Conservation (phyloP, 768 basidiomycete genomes). For the Kwoniella dejecticola region DNA sequence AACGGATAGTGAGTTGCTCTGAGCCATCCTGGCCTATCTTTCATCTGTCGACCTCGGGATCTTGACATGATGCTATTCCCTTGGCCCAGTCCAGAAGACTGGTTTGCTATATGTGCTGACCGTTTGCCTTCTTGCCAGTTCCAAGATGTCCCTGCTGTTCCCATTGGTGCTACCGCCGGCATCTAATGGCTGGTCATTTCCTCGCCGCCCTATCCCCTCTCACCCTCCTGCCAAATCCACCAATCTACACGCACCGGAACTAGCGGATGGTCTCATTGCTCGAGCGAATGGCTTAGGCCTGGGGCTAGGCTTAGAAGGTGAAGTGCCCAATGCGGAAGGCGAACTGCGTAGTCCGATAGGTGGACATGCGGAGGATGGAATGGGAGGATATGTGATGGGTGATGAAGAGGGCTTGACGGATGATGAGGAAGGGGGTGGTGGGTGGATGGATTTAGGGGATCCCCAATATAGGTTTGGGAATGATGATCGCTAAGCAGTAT, state of each 20-base stretch:
- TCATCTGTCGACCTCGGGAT: no score
- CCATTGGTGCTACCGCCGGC: constrained; percentile 78
- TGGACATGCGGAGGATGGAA: constrained; percentile 27
- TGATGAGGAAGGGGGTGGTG: constrained; percentile 61
- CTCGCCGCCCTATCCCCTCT: constrained; percentile 34
- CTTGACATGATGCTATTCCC: no score
- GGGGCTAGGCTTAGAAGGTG: constrained; percentile 58
- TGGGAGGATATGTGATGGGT: constrained; percentile 40
- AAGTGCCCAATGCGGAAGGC: not conserved
- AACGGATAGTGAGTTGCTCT: constrained; percentile 71
- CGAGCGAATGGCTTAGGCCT: constrained; percentile 62
- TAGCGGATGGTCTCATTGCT: constrained; percentile 33
- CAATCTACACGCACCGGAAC: constrained; percentile 39
- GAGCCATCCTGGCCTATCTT: no score
- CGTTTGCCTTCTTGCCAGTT: constrained; percentile 58
- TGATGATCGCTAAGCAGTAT: not conserved
- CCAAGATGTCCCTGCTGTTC: constrained; percentile 74
- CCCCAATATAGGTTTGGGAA: constrained; percentile 6
- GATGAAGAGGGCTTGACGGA: constrained; percentile 77
- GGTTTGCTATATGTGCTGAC: not conserved
- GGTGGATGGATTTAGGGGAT: constrained; percentile 39
- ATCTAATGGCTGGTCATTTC: constrained; percentile 68
- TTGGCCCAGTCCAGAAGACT: not conserved
- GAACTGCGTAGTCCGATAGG: constrained; percentile 58
- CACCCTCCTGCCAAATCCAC: constrained; percentile 17